Evolutionary conservation across 441 rosid species (phyloP).

Genomic region (Manihot esculenta): DNA sequence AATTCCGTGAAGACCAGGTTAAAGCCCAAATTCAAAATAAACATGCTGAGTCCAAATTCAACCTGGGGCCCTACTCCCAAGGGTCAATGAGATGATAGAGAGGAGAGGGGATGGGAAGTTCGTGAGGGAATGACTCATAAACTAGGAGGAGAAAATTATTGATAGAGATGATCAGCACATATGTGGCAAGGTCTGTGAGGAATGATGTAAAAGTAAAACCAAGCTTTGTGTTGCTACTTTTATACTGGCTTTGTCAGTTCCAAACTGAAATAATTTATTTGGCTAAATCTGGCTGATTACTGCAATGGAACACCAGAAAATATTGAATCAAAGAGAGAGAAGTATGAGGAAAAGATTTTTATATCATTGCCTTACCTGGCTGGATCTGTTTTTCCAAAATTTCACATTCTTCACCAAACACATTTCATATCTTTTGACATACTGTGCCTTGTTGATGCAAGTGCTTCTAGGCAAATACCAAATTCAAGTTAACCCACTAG

Average conservation of each 20-base stretch:
- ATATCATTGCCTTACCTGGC: too few relatives aligned
- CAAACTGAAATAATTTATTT: too few relatives aligned
- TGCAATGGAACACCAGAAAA: too few relatives aligned
- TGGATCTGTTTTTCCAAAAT: neutral
- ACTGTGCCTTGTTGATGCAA: neutral
- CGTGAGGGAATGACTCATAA: neutral
- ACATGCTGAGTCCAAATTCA: neutral
- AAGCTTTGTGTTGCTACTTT: too few relatives aligned
- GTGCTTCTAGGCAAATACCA: neutral
- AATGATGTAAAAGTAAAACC: too few relatives aligned
- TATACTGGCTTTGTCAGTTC: too few relatives aligned
- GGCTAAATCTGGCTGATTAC: too few relatives aligned
- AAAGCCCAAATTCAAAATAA: neutral
- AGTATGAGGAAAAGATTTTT: too few relatives aligned
- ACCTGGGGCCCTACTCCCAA: neutral
- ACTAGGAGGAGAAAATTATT: neutral
- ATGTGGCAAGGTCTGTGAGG: neutral
- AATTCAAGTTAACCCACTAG: neutral
- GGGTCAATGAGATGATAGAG: neutral
- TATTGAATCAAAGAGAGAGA: too few relatives aligned
- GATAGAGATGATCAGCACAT: neutral
- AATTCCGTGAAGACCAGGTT: neutral
- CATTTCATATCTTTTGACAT: neutral
- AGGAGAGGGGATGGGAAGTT: neutral
- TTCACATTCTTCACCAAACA: neutral